Evolutionary conservation across 805 yeast genomes (phyloP).

Genomic region (Saccharomycopsis lassenensis): DNA sequence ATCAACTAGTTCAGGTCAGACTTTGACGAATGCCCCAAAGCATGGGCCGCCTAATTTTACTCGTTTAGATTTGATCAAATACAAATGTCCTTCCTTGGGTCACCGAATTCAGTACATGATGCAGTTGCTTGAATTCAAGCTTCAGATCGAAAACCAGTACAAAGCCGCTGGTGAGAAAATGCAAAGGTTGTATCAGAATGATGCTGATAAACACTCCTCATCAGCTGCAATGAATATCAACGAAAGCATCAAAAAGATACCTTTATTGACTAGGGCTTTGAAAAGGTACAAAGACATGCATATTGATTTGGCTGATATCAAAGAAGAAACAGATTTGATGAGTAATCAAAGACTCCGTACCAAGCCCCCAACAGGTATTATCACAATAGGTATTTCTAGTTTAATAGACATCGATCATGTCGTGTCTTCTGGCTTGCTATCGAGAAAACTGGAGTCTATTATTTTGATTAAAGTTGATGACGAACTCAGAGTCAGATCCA

Average conservation of each 20-base stretch:
- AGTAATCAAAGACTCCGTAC: conserved; percentile 67
- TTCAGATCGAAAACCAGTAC: conserved; percentile 90
- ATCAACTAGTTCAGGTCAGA: not conserved
- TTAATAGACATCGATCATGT: conserved; percentile 89
- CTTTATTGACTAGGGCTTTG: conserved; percentile 68
- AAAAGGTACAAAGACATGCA: conserved; percentile 87
- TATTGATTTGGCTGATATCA: conserved; percentile 50
- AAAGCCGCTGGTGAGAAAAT: conserved; percentile 87
- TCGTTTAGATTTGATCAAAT: conserved; percentile 72
- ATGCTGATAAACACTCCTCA: conserved; percentile 79
- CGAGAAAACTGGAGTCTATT: conserved; percentile 69
- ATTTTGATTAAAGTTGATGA: conserved; percentile 82
- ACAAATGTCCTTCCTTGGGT: conserved; percentile 90
- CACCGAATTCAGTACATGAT: conserved; percentile 93
- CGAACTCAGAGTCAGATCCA: conserved; percentile 68
- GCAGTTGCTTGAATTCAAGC: conserved; percentile 86
- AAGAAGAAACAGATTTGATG: conserved; percentile 53
- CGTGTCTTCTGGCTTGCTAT: conserved; percentile 48
- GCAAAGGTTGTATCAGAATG: conserved; percentile 73
- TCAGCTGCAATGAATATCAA: conserved; percentile 86
- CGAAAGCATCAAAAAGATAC: conserved; percentile 80
- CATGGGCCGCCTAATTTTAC: conserved; percentile 26
- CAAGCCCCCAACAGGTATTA: conserved; percentile 73
- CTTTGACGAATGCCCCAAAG: not conserved
- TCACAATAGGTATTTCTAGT: conserved; percentile 62